Evolutionary conservation across 2,329 filamentous ascomycete species (phyloP), one percentile per base, ranked within the genome.

Genomic region (Fusarium sp.): DNA sequence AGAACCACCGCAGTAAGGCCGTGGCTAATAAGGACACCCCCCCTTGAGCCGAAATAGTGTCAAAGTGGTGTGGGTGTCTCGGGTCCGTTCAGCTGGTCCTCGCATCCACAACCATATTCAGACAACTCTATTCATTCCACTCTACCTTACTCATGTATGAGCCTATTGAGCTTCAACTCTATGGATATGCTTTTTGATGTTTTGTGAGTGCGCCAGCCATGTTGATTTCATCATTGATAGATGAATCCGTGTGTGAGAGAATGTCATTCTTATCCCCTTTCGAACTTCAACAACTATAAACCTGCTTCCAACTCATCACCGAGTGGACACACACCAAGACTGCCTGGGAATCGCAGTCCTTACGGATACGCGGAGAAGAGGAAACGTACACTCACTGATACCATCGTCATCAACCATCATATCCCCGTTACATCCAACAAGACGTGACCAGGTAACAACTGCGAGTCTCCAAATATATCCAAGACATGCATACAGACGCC

Each of bases 1-100:
- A 72, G 65, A 75, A 65, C 62, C 67, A 67, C 73, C 73, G 73
- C 56, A 74, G 73, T 74, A 75, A 68, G 68, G 74, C 74, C 74
- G 74, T 56, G 65, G 39, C 45, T 56, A 58, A 63, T 73, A 74
- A 26, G 35, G 35, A 26, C 47, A 73, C 70, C 70, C 69, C 63
- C 47, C 19, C 41, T 24, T 22, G n/a, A 9, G 19, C 19, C 19
- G 7, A 50, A 26, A 32, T 13, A 41, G 19, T 33, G 22, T 41
- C 30, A 19, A 51, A 40, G 30, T 47, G 33, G 41, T 28, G 44
- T 53, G 33, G 41, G 32, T 57, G 57, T 63, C 44, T 54, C 46
- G 59, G 61, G 59, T 52, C 56, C 56, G 30, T 69, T 59, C 61
- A 56, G 57, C 60, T 59, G 45, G 58, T 51, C 58, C 63, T 62